Evolutionary conservation across 805 yeast species (phyloP).

Genomic region (Starmerella gropengiesseri): DNA sequence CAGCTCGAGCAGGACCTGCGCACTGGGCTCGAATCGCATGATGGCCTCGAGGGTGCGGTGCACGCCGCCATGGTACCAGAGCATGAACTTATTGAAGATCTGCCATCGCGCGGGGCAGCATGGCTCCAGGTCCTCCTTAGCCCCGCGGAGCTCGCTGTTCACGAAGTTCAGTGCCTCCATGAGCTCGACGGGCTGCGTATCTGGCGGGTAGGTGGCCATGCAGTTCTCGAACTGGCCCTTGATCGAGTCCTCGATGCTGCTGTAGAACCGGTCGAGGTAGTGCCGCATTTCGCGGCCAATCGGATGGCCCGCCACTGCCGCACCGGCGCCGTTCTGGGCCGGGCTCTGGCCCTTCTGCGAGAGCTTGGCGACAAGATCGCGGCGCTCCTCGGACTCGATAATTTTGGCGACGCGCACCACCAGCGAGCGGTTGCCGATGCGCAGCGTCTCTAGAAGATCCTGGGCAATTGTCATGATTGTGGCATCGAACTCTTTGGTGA

Average conservation of each 20-base stretch:
- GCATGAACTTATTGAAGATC: constrained; percentile 48
- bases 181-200: constrained; percentile 41
- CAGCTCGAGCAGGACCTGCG: constrained; percentile 59
- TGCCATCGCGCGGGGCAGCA: constrained; percentile 70
- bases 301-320: neutral
- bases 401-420: constrained; percentile 65
- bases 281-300: constrained; percentile 8
- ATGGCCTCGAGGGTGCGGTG: constrained; percentile 54
- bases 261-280: constrained; percentile 53
- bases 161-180: constrained; percentile 72
- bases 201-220: constrained; percentile 41
- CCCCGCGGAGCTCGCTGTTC: constrained; percentile 63
- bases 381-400: constrained; percentile 67
- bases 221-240: constrained; percentile 58
- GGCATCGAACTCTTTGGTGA: constrained; percentile 50
- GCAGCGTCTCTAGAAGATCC: constrained; percentile 60
- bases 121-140: constrained; percentile 44
- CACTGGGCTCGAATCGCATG: constrained; percentile 64
- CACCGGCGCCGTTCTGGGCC: too few relatives aligned
- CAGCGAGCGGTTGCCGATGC: constrained; percentile 55
- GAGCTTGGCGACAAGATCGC: constrained; percentile 49
- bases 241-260: constrained; percentile 48
- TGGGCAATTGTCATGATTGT: constrained; percentile 55
- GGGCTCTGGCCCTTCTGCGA: constrained; percentile 26
- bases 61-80: constrained; percentile 55